Conservation (phyloP, 2,329 filamentous ascomycete species). For the Sclerotinia trifoliorum region DNA sequence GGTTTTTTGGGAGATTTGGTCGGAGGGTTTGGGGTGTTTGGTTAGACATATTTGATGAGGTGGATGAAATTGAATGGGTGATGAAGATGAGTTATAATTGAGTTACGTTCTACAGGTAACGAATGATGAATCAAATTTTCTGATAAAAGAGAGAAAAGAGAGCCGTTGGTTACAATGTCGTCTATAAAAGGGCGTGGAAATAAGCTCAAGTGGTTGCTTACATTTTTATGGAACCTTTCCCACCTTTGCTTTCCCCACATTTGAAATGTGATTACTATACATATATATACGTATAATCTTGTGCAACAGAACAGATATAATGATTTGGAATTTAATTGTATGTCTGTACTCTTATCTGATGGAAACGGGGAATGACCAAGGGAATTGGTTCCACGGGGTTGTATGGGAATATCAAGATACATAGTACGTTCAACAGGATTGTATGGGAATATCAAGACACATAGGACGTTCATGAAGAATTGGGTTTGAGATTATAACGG, state of each 20-base stretch:
- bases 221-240: not conserved
- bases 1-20: not conserved
- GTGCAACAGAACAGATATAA: too few relatives aligned
- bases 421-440: too few relatives aligned
- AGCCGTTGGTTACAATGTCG: not conserved
- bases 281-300: too few relatives aligned
- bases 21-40: constrained; percentile 3
- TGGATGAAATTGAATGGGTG: not conserved
- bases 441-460: too few relatives aligned
- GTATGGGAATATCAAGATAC: too few relatives aligned
- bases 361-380: too few relatives aligned
- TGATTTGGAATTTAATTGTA: too few relatives aligned
- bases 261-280: not conserved
- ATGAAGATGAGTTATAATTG: not conserved
- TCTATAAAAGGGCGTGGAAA: not conserved
- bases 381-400: too few relatives aligned
- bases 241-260: constrained; percentile 4
- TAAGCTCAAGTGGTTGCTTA: not conserved
- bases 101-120: too few relatives aligned
- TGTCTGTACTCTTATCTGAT: too few relatives aligned
- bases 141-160: not conserved
- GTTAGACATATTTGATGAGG: not conserved
- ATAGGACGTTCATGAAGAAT: too few relatives aligned
- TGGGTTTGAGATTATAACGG: too few relatives aligned
- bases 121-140: not conserved